Evolutionary conservation across 1,284 basidiomycete species (phyloP).

Genomic region (Tylopilus orsonianus): DNA sequence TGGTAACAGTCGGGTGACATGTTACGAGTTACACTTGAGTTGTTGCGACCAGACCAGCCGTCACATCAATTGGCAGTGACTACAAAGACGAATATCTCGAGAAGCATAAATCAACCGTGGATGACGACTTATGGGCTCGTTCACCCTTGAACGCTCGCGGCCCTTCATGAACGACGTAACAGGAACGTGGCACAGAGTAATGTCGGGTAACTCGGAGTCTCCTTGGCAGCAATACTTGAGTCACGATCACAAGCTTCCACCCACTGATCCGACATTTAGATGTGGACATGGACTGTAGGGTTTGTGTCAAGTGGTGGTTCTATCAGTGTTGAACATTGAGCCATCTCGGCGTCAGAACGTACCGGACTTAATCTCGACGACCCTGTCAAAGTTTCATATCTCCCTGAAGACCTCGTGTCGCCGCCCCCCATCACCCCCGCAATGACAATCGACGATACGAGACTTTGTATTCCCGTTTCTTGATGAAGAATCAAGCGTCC

Average conservation of each 20-base stretch:
- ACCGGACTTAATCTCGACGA: constrained; percentile 16
- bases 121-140: too few species aligned
- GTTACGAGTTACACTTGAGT: too few species aligned
- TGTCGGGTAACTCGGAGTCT: constrained; percentile 7
- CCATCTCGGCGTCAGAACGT: constrained; percentile 34
- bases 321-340: constrained; percentile 10
- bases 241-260: constrained; percentile 26
- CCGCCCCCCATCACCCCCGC: constrained; percentile 27
- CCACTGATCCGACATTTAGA: too few species aligned
- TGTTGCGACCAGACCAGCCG: too few species aligned
- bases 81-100: not conserved
- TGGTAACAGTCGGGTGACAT: constrained; percentile 2
- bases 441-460: constrained; percentile 14
- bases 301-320: constrained; percentile 13
- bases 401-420: constrained; percentile 19
- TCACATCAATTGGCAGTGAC: too few species aligned
- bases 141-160: constrained; percentile 6
- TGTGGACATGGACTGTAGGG: too few species aligned
- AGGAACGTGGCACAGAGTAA: constrained; percentile 4
- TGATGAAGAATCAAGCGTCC: constrained; percentile 9
- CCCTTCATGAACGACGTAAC: not conserved
- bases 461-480: constrained; percentile 19
- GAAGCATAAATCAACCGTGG: too few species aligned
- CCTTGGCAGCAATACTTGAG: constrained; percentile 12
- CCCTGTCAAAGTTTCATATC: constrained; percentile 30